Percentiles rank a stretch among this genome's conserved stretches.
phyloP scores from a whole-genome alignment of 805 yeast genomes.

The Ogataea methanolica region DNA sequence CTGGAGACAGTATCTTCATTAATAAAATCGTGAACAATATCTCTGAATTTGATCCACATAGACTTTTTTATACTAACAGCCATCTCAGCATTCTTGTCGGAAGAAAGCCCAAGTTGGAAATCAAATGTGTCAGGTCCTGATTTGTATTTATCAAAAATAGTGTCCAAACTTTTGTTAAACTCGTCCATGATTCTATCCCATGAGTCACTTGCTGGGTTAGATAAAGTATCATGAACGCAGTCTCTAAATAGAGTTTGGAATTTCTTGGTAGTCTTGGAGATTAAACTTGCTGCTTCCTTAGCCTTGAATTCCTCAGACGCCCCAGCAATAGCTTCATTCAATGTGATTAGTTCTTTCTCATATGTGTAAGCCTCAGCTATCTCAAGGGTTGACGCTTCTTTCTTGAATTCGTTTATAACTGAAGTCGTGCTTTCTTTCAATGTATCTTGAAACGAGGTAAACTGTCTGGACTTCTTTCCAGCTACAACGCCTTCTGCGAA shows the following conservation, averaged over 20 bases:
- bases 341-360: slow-evolving; percentile 30
- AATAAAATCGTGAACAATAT: slow-evolving; percentile 54
- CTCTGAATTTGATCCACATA: slow-evolving; percentile 65
- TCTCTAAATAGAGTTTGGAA: slow-evolving; percentile 46
- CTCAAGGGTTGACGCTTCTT: slow-evolving; percentile 31
- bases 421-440: slow-evolving; percentile 17
- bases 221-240: slow-evolving; percentile 41
- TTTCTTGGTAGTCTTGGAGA: slow-evolving; percentile 41
- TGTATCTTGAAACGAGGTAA: slow-evolving; percentile 19
- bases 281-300: slow-evolving; percentile 39
- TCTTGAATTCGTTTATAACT: slow-evolving; percentile 24
- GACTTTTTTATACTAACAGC: slow-evolving; percentile 40
- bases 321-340: slow-evolving; percentile 28
- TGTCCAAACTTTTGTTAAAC: slow-evolving; percentile 35
- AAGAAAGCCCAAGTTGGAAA: slow-evolving; percentile 59
- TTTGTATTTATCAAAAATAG: slow-evolving; percentile 28
- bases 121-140: slow-evolving; percentile 36
- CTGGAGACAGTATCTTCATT: slow-evolving; percentile 61
- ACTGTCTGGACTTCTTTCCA: slow-evolving; percentile 21
- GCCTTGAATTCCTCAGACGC: slow-evolving; percentile 29
- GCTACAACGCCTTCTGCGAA: slow-evolving; percentile 25
- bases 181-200: slow-evolving; percentile 57
- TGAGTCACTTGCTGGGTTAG: slow-evolving; percentile 43
- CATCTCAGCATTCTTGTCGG: slow-evolving; percentile 37
- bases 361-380: slow-evolving; percentile 30